Evolutionary conservation across 805 yeast genomes (phyloP).

Genomic region (Aciculoconidium aculeatum): DNA sequence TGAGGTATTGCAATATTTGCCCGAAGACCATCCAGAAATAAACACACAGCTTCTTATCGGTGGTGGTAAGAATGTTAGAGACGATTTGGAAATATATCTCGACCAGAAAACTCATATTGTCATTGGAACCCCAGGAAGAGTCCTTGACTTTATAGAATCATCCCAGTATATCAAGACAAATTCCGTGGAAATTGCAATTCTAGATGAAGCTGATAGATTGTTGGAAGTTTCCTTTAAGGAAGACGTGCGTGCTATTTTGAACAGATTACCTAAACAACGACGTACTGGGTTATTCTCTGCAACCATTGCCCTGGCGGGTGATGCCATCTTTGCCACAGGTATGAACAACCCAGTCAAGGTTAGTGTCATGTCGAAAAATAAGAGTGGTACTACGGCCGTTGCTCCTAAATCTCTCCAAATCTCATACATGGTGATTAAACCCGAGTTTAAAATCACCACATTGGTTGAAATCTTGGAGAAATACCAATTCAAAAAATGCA

Average conservation of each 20-base stretch:
- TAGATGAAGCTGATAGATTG: slow-evolving; percentile 92
- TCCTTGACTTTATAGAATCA: slow-evolving; percentile 59
- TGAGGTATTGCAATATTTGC: slow-evolving; percentile 50
- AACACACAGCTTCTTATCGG: slow-evolving; percentile 62
- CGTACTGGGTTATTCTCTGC: slow-evolving; percentile 94
- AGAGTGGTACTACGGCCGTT: slow-evolving; percentile 19
- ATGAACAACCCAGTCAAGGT: slow-evolving; percentile 89
- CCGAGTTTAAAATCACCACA: slow-evolving; percentile 55
- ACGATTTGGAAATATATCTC: slow-evolving; percentile 60
- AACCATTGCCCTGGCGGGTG: slow-evolving; percentile 79
- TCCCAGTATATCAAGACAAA: slow-evolving; percentile 53
- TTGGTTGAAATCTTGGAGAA: slow-evolving; percentile 49
- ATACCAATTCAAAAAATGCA: slow-evolving; percentile 66
- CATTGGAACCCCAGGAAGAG: slow-evolving; percentile 90
- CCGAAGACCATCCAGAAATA: slow-evolving; percentile 39
- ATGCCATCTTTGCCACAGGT: slow-evolving; percentile 76
- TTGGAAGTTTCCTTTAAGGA: slow-evolving; percentile 70
- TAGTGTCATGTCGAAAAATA: slow-evolving; percentile 55
- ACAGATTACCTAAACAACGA: slow-evolving; percentile 78
- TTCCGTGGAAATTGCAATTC: slow-evolving; percentile 64
- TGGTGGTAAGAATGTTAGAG: slow-evolving; percentile 55
- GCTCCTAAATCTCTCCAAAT: slow-evolving; percentile 64
- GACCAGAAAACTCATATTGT: slow-evolving; percentile 62
- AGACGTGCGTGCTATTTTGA: slow-evolving; percentile 63
- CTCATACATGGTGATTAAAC: slow-evolving; percentile 52